These are phyloP conservation scores for Rostrohypoxylon terebratum DNA, from an alignment of 495 filamentous ascomycete species.

Conservation along the genomic window DNA sequence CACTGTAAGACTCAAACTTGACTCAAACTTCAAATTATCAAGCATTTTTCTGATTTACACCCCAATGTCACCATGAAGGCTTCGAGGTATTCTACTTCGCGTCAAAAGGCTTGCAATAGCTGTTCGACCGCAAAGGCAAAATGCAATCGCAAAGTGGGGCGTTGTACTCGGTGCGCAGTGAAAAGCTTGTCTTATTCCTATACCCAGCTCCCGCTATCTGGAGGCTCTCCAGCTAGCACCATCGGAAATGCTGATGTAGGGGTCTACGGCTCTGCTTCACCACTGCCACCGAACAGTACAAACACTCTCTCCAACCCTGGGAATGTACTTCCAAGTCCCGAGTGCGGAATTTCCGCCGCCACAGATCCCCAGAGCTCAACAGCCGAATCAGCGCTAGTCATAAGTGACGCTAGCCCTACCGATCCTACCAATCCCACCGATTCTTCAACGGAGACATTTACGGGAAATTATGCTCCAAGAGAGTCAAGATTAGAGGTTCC, in stretches of 20 bases:
- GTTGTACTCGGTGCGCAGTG: conserved; percentile 52
- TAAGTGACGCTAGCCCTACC: not conserved
- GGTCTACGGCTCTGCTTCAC: conserved; percentile 6
- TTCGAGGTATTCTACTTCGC: conserved; percentile 55
- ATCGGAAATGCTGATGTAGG: not conserved
- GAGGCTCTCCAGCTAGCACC: not conserved
- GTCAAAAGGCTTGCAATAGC: conserved; percentile 59
- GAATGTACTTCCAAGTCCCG: conserved; percentile 12
- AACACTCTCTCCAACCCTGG: conserved; percentile 11
- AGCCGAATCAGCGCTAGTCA: not conserved
- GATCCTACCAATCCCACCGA: conserved; percentile 6
- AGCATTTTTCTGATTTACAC: not conserved
- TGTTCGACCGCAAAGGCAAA: conserved; percentile 58
- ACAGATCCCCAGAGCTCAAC: not conserved
- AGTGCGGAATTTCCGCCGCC: not conserved
- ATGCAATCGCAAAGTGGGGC: conserved; percentile 53
- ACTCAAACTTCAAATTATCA: not conserved
- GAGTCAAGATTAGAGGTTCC: conserved; percentile 5
- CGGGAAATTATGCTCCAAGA: not conserved
- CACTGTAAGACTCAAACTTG: no score
- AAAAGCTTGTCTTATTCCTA: conserved; percentile 37
- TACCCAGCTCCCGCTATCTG: conserved; percentile 12
- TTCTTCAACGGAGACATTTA: conserved; percentile 12
- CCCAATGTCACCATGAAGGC: conserved; percentile 48
- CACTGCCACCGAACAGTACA: no score